Conservation (phyloP, 2,329 filamentous ascomycete species). For the Pezicula radicicola region DNA sequence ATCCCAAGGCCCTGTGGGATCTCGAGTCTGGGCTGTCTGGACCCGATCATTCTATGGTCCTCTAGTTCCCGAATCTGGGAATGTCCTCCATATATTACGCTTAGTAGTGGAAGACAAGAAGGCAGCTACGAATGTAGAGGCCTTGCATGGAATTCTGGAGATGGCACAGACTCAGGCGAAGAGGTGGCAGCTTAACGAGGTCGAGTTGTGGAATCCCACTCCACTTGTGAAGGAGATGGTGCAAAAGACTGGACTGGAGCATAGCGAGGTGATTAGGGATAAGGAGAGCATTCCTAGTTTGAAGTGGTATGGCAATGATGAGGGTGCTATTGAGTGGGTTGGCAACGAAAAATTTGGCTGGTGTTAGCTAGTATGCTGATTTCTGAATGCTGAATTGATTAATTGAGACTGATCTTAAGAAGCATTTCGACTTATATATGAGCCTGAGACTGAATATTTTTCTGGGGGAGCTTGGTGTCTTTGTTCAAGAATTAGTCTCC, state of each 20-base stretch:
- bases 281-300: constrained; percentile 67
- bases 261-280: constrained; percentile 52
- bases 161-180: constrained; percentile 69
- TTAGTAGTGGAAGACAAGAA: constrained; percentile 59
- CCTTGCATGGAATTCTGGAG: constrained; percentile 60
- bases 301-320: constrained; percentile 62
- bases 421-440: too few species aligned
- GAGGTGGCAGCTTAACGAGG: constrained; percentile 65
- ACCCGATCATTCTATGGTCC: constrained; percentile 62
- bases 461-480: too few species aligned
- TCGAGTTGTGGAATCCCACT: constrained; percentile 83
- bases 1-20: constrained; percentile 45
- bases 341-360: constrained; percentile 76
- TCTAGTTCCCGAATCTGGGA: constrained; percentile 44
- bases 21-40: constrained; percentile 74
- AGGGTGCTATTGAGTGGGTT: constrained; percentile 63
- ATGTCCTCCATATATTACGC: constrained; percentile 67
- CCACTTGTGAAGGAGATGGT: constrained; percentile 47
- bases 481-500: too few species aligned
- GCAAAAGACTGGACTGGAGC: constrained; percentile 43
- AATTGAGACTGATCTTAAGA: too few species aligned
- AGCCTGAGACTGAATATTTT: too few species aligned
- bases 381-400: too few species aligned
- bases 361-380: constrained; percentile 46
- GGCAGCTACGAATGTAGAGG: constrained; percentile 42